A percentile compares a stretch with the other conserved stretches of the same genome.
phyloP scores from a whole-genome alignment of 129 eudicot genomes.

The Chrysanthemum makinoi region DNA sequence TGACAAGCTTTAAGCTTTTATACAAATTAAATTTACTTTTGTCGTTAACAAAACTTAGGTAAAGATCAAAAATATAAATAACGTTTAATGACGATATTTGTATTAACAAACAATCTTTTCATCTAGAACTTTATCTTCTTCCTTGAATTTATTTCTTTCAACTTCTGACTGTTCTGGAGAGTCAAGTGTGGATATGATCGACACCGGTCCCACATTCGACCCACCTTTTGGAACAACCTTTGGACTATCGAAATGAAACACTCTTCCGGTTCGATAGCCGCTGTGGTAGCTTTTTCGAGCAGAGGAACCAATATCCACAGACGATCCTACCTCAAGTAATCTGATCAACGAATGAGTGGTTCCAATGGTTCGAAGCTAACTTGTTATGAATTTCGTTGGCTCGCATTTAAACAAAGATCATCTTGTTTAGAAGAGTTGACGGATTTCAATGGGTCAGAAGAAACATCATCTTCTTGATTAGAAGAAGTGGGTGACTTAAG shows the following conservation, averaged over 20 bases:
- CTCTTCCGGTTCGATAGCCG: slow-evolving; percentile 30
- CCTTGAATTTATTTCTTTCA: no score
- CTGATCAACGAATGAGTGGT: slow-evolving; percentile 10
- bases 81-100: no score
- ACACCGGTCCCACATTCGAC: slow-evolving; percentile 94
- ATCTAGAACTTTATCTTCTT: no score
- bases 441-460: no score
- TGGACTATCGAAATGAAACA: slow-evolving; percentile 32
- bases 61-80: no score
- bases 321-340: slow-evolving; percentile 27
- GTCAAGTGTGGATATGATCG: slow-evolving; percentile 81
- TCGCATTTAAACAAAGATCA: slow-evolving; percentile 8
- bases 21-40: no score
- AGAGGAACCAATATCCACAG: slow-evolving; percentile 33
- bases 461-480: no score
- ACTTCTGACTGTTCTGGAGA: slow-evolving; percentile 62
- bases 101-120: no score
- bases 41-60: no score
- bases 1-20: no score
- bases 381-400: background rate
- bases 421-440: background rate
- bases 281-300: slow-evolving; percentile 16
- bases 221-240: slow-evolving; percentile 38
- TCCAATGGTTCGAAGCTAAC: background rate
- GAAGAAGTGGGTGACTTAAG: no score